Evolutionary conservation across 2,329 filamentous ascomycete species (phyloP).

Genomic region (Pseudogymnoascus destructans): DNA sequence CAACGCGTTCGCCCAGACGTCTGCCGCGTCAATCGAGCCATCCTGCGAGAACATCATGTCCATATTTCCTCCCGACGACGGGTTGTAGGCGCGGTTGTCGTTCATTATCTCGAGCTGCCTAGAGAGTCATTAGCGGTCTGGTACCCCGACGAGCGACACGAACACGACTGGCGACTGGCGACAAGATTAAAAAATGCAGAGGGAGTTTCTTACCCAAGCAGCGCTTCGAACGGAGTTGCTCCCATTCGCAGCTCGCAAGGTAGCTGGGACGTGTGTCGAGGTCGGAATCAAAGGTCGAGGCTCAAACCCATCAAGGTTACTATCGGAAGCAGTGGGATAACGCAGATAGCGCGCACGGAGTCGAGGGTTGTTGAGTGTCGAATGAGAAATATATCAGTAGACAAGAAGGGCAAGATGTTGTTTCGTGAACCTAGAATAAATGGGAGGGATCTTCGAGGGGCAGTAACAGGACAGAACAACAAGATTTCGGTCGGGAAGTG

Average conservation of each 20-base stretch:
- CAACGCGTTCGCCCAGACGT: slow-evolving; percentile 3
- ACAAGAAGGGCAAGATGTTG: not conserved
- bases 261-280: not conserved
- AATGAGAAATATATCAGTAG: not conserved
- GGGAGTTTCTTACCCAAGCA: not conserved
- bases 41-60: not conserved
- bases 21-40: not conserved
- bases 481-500: not conserved
- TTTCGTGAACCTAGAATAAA: not conserved
- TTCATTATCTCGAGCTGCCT: slow-evolving; percentile 8
- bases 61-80: not conserved
- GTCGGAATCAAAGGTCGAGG: not conserved
- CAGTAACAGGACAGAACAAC: not conserved
- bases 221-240: slow-evolving; percentile 2
- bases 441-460: not conserved
- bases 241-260: not conserved
- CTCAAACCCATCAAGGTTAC: slow-evolving; percentile 9
- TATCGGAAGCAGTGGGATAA: not conserved
- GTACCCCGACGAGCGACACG: not conserved
- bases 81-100: not conserved
- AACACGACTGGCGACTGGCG: not conserved
- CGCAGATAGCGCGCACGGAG: not conserved
- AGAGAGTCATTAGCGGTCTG: not conserved
- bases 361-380: not conserved
- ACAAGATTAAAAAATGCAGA: not conserved